These are phyloP conservation scores for Sclerotinia subarctica DNA, from an alignment of 2,329 filamentous ascomycete genomes.

Conservation along the genomic window DNA sequence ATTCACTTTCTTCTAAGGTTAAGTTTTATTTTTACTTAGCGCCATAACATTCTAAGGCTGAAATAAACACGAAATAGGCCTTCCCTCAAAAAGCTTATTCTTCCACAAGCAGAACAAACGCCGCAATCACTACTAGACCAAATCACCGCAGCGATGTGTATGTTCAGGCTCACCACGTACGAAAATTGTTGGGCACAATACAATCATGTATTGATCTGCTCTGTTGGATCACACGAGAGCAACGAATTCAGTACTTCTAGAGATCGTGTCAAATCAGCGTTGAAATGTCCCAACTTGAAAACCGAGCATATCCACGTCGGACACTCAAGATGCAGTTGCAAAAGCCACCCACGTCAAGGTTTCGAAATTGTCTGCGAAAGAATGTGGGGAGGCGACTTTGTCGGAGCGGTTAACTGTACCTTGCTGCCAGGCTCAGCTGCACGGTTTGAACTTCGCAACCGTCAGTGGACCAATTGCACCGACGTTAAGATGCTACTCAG, in stretches of 20 bases:
- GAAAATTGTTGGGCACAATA: constrained; percentile 12
- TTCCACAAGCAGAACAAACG: not conserved
- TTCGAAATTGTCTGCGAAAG: not conserved
- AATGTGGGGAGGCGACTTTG: constrained; percentile 15
- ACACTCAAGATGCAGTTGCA: constrained; percentile 8
- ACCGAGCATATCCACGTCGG: constrained; percentile 9
- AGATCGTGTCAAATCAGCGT: not conserved
- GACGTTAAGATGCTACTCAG: not conserved
- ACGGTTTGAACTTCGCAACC: not conserved
- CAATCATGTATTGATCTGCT: constrained; percentile 9
- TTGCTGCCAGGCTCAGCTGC: constrained; percentile 1
- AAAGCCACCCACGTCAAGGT: not conserved
- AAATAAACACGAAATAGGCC: constrained; percentile 1
- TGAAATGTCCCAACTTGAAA: constrained; percentile 11
- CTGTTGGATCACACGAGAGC: not conserved
- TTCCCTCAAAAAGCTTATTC: not conserved
- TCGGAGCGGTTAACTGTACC: not conserved
- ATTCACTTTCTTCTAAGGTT: too few relatives aligned
- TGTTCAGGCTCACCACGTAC: not conserved
- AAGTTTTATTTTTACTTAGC: not conserved
- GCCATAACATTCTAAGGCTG: not conserved
- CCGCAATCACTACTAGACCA: not conserved
- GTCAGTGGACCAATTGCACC: constrained; percentile 16
- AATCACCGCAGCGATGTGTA: not conserved
- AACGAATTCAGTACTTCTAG: not conserved